Evolutionary conservation across 176 grass and related monocot genomes (phyloP), one percentile per base, ranked within the genome.

Genomic region (Themeda triandra): DNA sequence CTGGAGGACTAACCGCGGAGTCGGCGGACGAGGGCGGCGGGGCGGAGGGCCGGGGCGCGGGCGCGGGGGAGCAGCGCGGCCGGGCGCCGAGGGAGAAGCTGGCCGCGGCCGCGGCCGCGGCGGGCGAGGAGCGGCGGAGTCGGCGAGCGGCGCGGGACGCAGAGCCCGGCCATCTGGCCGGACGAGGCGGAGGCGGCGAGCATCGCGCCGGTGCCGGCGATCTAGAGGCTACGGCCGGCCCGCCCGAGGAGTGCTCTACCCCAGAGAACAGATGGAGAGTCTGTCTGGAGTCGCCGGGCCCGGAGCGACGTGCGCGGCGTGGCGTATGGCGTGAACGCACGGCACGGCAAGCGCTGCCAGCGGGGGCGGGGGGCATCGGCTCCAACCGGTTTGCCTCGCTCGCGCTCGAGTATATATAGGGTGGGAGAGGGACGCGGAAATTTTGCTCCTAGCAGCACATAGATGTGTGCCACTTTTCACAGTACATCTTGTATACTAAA

Each of bases 151-250:
- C 49, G 73, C 75, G 83, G 64, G 28, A 71, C 13, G 86, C 79
- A 69, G 46, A 87, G 86, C 71, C 70, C 70, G 7, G 79, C 79
- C 86, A 87, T 59, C 32, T 82, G 78, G 10, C 36, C 79, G 48
- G 78, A 69, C 9, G 70, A 29, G 1, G 69, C 70, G 27, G 69
- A 28, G 2, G 69, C 46, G 14, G 69, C 70, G 27, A 68, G 70
- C 84, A 86, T 86, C 31, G 77, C 2, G 69, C 7, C 49, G 19
- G 77, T 6, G 77, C 4, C 48, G 35, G 39, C 39, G 75, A 78
- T 46, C 51, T 40, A 13, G 54, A 33, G 30, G 13, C 51, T 53
- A 12, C 44, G 44, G 44, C 3, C 45, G 45, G 45, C 45, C 13
- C 45, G 45, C 45, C 45, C 45, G 45, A 21, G 5, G 51, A 54